These are phyloP conservation scores for Lachnellula cervina DNA, from an alignment of 2,329 filamentous ascomycete species.

Conservation along the genomic window DNA sequence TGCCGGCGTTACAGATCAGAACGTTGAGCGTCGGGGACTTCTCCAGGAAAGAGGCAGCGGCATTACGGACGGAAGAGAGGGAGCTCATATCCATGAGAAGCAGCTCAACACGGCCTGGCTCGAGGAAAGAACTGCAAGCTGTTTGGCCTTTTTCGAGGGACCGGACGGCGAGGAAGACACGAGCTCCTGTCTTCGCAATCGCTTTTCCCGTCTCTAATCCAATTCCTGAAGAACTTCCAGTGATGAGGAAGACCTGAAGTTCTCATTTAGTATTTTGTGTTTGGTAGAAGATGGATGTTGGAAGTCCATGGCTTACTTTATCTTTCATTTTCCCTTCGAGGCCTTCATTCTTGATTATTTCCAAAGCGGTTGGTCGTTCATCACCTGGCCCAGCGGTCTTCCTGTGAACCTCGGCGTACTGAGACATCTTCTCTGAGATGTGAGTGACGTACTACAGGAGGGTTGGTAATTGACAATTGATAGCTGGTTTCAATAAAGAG, in stretches of 20 bases:
- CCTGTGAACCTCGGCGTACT: neutral
- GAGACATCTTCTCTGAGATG: too few relatives aligned
- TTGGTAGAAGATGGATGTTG: too few relatives aligned
- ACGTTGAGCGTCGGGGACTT: conserved; percentile 31
- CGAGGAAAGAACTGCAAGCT: conserved; percentile 36
- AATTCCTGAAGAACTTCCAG: conserved; percentile 33
- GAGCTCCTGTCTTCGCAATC: conserved; percentile 32
- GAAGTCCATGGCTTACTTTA: conserved; percentile 19
- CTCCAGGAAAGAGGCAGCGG: conserved; percentile 27
- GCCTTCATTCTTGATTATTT: conserved; percentile 25
- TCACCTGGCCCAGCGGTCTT: conserved; percentile 24
- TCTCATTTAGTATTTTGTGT: neutral
- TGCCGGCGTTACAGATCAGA: conserved; percentile 25
- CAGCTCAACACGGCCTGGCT: conserved; percentile 28
- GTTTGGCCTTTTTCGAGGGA: conserved; percentile 31
- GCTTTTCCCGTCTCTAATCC: conserved; percentile 35
- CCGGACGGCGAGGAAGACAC: conserved; percentile 31
- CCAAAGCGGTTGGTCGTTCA: conserved; percentile 28
- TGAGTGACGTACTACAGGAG: too few relatives aligned
- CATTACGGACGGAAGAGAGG: conserved; percentile 31
- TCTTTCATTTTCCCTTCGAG: conserved; percentile 33
- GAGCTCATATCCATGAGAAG: conserved; percentile 33
- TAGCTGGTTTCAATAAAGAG: too few relatives aligned
- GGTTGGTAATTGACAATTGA: too few relatives aligned
- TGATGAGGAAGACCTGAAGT: conserved; percentile 19